phyloP scores from a whole-genome alignment of 768 basidiomycete species.

The Leccinellum rugosiceps region DNA sequence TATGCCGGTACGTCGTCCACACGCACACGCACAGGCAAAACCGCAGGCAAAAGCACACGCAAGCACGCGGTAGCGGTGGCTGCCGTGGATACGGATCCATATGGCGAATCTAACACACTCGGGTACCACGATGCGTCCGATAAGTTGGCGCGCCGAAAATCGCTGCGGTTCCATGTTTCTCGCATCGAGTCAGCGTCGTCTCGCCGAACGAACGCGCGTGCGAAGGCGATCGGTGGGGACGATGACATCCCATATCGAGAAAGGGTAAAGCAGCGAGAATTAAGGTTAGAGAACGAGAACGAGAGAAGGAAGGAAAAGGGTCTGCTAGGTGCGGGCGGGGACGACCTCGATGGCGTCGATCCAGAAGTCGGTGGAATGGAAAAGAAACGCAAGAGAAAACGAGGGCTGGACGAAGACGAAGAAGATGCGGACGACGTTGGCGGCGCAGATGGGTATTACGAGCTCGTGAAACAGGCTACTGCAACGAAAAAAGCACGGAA shows the following conservation, averaged over 20 bases:
- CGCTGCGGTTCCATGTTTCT: slow-evolving; percentile 90
- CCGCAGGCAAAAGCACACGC: slow-evolving; percentile 7
- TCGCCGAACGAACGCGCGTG: slow-evolving; percentile 70
- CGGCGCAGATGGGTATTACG: slow-evolving; percentile 80
- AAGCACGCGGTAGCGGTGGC: not conserved
- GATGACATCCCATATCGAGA: slow-evolving; percentile 93
- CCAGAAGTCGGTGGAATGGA: slow-evolving; percentile 35
- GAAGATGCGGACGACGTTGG: slow-evolving; percentile 44
- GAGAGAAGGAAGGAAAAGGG: slow-evolving; percentile 34
- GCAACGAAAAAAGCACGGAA: slow-evolving; percentile 75
- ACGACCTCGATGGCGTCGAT: slow-evolving; percentile 61
- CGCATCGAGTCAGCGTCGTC: slow-evolving; percentile 83
- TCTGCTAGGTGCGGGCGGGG: slow-evolving; percentile 50
- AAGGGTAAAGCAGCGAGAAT: slow-evolving; percentile 60
- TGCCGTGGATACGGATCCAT: slow-evolving; percentile 34
- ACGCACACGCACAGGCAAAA: slow-evolving; percentile 11
- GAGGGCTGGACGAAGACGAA: slow-evolving; percentile 37
- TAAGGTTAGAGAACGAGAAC: slow-evolving; percentile 46
- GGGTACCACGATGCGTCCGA: slow-evolving; percentile 73
- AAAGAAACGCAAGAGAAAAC: slow-evolving; percentile 39
- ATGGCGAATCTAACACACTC: slow-evolving; percentile 73
- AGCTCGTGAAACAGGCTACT: slow-evolving; percentile 75
- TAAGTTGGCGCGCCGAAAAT: slow-evolving; percentile 76
- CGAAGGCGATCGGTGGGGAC: slow-evolving; percentile 77
- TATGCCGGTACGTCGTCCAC: slow-evolving; percentile 31